Evolutionary conservation across 805 yeast species (phyloP).

Genomic region (Blastobotrys muscicola): DNA sequence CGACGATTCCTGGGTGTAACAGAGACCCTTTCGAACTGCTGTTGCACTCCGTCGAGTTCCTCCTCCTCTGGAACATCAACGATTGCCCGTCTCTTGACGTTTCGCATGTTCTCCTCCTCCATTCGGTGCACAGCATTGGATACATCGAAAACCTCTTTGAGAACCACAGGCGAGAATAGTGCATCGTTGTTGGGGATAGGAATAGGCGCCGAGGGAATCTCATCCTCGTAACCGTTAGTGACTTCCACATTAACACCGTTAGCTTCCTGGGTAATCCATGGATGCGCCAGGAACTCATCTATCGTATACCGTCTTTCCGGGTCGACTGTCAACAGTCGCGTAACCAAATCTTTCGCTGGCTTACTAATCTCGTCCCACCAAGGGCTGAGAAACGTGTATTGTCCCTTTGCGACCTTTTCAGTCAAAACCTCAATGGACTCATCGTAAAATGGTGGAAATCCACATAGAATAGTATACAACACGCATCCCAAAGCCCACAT

Average conservation of each 20-base stretch:
- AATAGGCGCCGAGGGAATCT: background rate
- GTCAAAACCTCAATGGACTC: conserved; percentile 67
- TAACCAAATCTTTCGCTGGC: conserved; percentile 62
- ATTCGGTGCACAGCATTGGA: conserved; percentile 78
- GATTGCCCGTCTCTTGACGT: conserved; percentile 15
- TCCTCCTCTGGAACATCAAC: conserved; percentile 24
- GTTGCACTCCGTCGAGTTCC: conserved; percentile 15
- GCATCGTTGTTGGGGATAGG: conserved; percentile 1
- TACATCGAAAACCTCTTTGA: conserved; percentile 80
- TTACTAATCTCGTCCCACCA: conserved; percentile 83
- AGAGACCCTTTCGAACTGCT: conserved; percentile 12
- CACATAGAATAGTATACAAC: conserved; percentile 83
- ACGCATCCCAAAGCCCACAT: conserved; percentile 99
- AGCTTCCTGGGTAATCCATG: conserved; percentile 48
- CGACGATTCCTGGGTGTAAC: conserved; percentile 1
- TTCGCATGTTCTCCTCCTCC: conserved; percentile 49
- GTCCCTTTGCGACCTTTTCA: conserved; percentile 71
- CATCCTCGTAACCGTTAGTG: background rate
- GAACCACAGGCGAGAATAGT: conserved; percentile 41
- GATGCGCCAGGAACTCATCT: conserved; percentile 62
- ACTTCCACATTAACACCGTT: background rate
- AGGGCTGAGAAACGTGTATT: conserved; percentile 64
- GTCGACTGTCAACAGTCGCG: conserved; percentile 59
- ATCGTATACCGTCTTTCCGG: conserved; percentile 60
- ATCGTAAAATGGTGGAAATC: conserved; percentile 96